phyloP scores from a whole-genome alignment of 2,329 filamentous ascomycete genomes.

The Fusarium poae region DNA sequence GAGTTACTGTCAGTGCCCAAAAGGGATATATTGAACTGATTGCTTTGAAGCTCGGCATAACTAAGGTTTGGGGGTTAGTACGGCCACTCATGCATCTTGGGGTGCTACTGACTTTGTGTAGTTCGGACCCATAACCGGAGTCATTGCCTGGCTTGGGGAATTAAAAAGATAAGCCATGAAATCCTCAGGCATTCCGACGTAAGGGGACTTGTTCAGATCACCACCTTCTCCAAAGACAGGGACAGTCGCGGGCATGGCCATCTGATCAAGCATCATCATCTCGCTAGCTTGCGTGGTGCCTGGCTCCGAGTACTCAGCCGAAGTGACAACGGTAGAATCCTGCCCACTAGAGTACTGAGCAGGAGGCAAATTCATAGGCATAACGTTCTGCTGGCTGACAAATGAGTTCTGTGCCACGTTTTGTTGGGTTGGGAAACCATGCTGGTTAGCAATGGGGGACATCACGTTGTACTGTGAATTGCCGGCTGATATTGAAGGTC shows the following conservation, averaged over 20 bases:
- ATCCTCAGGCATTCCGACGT: constrained; percentile 85
- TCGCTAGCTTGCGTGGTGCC: constrained; percentile 62
- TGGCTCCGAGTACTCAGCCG: constrained; percentile 62
- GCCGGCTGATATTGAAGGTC: constrained; percentile 62
- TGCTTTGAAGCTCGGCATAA: constrained; percentile 65
- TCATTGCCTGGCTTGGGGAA: constrained; percentile 51
- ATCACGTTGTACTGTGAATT: constrained; percentile 65
- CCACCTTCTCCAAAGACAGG: constrained; percentile 89
- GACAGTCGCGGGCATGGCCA: constrained; percentile 75
- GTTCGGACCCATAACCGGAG: constrained; percentile 62
- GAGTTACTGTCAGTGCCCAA: constrained; percentile 62
- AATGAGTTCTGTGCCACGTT: constrained; percentile 64
- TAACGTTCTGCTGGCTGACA: constrained; percentile 71
- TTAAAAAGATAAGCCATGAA: constrained; percentile 90
- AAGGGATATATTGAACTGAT: constrained; percentile 60
- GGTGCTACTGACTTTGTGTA: constrained; percentile 61
- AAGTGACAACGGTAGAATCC: constrained; percentile 50
- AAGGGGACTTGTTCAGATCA: constrained; percentile 84
- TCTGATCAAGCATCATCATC: constrained; percentile 72
- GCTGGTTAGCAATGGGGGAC: constrained; percentile 65
- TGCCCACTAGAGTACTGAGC: constrained; percentile 64
- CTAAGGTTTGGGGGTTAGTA: constrained; percentile 54
- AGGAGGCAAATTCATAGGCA: constrained; percentile 72
- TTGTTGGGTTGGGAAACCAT: constrained; percentile 63
- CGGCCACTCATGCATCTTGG: neutral